Conservation (phyloP, 768 basidiomycete genomes). For the Cystofilobasidium capitatum region DNA sequence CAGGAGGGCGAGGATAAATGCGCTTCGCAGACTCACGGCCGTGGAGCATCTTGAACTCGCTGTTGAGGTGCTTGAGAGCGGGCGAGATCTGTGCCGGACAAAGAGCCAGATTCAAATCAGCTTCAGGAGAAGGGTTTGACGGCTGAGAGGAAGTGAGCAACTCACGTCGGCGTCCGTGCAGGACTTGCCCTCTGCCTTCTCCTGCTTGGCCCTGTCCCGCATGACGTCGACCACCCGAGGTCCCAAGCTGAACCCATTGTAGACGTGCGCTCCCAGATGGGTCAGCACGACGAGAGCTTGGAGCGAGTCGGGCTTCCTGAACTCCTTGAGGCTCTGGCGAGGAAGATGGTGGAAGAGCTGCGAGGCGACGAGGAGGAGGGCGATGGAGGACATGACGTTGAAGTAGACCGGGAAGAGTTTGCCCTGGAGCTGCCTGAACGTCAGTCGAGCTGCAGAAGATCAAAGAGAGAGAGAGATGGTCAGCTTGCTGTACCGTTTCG, state of each 20-base stretch:
- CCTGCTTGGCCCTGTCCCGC: slow-evolving; percentile 60
- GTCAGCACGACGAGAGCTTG: slow-evolving; percentile 33
- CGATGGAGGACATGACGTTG: background rate
- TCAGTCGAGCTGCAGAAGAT: slow-evolving; percentile 2
- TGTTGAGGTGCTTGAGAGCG: slow-evolving; percentile 60
- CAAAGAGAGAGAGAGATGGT: background rate
- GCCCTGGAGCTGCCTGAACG: background rate
- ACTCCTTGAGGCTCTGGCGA: slow-evolving; percentile 45
- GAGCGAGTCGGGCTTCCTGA: slow-evolving; percentile 31
- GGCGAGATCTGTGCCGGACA: slow-evolving; percentile 48
- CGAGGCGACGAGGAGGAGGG: background rate
- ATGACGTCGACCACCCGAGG: slow-evolving; percentile 63
- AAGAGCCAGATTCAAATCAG: background rate
- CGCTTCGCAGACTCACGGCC: slow-evolving; percentile 37
- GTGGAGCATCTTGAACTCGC: slow-evolving; percentile 57
- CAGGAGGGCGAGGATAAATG: background rate
- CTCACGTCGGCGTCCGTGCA: slow-evolving; percentile 58
- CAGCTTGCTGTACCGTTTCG: background rate
- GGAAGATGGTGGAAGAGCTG: slow-evolving; percentile 48
- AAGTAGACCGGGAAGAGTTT: slow-evolving; percentile 9
- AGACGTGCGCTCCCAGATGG: slow-evolving; percentile 42
- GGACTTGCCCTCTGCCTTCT: slow-evolving; percentile 61
- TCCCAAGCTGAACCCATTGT: slow-evolving; percentile 62
- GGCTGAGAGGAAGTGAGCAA: slow-evolving; percentile 15
- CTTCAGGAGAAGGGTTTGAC: background rate